Base-by-base conservation (phyloP, 768 basidiomycete genomes). In the Suillus placidus region DNA sequence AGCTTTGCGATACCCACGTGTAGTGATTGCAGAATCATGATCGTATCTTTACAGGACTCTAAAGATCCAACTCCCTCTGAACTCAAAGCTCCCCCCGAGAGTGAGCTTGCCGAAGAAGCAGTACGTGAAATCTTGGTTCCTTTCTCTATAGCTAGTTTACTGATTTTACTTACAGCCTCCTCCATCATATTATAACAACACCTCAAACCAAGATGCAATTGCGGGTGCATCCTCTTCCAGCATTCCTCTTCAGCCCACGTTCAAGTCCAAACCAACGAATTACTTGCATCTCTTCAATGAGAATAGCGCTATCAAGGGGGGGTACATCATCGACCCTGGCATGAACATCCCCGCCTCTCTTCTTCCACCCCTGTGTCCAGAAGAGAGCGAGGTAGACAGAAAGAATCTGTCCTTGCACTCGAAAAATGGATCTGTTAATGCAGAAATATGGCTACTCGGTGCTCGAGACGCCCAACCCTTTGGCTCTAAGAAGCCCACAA, bases 281-380 rank as follows among this genome's bases (percentile, higher is more conserved):
- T 65, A 64, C 34, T 68, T 77, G 40, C 4, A 42, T 1, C 61
- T 76, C 0, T 62, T 40, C 56, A 67, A 66, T 14, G 56, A 57
- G 14, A 5, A 66, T 18, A 43, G 32, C 43, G 2, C 45, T n/a
- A 42, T 76, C 56, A 64, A 54, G 3, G 74, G 76, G 43, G 69
- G 74, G 58, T 85, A 83, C 74, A 70, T 81, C 40, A 72, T 86
- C 47, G 81, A 86, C 64, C 80, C 85, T 1, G 66, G 72, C 23
- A 71, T 85, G 26, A 37, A 60, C 13, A 77, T 86, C 54, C 84
- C 85, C 0, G 5, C 70, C 0, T 64, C 76, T 20, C 61, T 83
- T 43, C 72, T 85, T 8, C 78, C 82, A 3, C 79, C 83, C 30
- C 68, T 85, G 0, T 49, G 60, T 6, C 61, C 63, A 0, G 76